Evolutionary conservation across 345 rosid species (phyloP).

Genomic region (Fremontodendron californicum): DNA sequence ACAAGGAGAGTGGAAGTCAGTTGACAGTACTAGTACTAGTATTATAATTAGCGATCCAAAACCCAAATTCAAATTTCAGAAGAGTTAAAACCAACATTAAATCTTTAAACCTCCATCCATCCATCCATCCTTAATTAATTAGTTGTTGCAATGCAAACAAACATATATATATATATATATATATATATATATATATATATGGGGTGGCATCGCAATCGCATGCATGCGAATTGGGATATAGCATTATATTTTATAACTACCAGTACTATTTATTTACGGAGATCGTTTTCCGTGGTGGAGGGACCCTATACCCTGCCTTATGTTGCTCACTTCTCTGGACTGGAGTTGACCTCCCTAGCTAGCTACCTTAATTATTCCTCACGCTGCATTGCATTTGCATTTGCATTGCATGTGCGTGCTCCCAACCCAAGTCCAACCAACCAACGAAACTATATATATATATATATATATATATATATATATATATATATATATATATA

Average conservation of each 20-base stretch:
- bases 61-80: not conserved
- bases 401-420: not conserved
- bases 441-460: not conserved
- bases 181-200: no score
- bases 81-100: not conserved
- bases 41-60: not conserved
- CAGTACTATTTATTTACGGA: no score
- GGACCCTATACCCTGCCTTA: not conserved
- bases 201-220: not conserved
- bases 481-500: no score
- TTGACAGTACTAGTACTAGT: not conserved
- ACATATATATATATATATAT: no score
- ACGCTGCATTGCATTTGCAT: not conserved
- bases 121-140: not conserved
- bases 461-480: no score
- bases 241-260: no score
- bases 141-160: no score
- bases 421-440: not conserved
- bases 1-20: not conserved
- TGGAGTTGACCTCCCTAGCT: not conserved
- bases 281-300: not conserved
- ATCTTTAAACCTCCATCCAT: not conserved
- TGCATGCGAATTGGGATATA: not conserved
- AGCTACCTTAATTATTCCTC: not conserved
- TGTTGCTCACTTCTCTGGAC: not conserved